Evolutionary conservation across 768 basidiomycete species (phyloP), one percentile per base, ranked within the genome.

Genomic region (Tylopilus felleus): DNA sequence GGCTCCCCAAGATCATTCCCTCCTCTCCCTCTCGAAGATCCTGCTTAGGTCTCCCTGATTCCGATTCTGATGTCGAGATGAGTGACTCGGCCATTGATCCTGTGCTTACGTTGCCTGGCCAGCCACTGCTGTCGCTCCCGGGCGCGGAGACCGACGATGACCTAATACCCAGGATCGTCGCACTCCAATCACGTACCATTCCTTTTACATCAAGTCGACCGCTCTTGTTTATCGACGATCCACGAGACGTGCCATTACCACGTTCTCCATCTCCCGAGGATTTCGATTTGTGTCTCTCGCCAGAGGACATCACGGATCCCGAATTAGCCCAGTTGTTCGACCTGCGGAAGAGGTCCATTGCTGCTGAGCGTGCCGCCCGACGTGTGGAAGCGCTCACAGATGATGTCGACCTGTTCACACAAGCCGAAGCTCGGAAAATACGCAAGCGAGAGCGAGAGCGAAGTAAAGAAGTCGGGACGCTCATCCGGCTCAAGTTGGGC

Each of bases 401-500:
- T 19, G 70, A 73, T 49, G 70, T 70, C n/a, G 69, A 71, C 62
- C 70, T 72, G 55, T 70, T 71, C 53, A 60, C 65, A 53, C 71
- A 73, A 31, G 71, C 70, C 55, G 80, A 78, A 60, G 77, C 76
- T 49, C 69, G 75, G 58, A 75, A 71, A 56, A 64, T 51, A 58
- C 69, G 78, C 57, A 82, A 80, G 65, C 69, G 73, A 47, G 79
- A 81, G 60, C 78, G 78, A 60, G 84, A 83, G 66, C 71, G 77
- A 38, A 74, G 75, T 22, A 75, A 77, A 56, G 85, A 86, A 71
- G 68, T 85, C 12, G 75, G 77, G 9, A 73, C 79, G 31, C 70
- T 86, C 55, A 67, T 86, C 57, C 73, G 81, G 60, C 64, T 85
- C 56, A 86, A 85, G 69, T 61, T 82, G 57, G 72, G 65, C 21